phyloP scores from a whole-genome alignment of 495 filamentous ascomycete genomes.

The Cercophora scortea region DNA sequence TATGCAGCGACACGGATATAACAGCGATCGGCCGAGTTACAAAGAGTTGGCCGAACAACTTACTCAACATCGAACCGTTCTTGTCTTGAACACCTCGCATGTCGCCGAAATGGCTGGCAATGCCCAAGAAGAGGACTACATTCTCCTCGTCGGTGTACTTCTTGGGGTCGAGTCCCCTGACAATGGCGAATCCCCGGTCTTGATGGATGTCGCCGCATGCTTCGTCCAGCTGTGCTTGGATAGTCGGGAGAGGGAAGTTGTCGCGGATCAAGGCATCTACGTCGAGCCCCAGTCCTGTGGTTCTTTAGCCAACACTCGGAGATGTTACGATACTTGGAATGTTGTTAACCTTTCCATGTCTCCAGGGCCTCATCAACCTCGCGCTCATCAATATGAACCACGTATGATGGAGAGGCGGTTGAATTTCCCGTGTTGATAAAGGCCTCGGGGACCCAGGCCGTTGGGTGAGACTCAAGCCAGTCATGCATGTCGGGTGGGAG shows the following conservation, averaged over 20 bases:
- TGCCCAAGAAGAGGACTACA: slow-evolving; percentile 39
- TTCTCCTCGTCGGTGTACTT: slow-evolving; percentile 39
- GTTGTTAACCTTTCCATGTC: slow-evolving; percentile 29
- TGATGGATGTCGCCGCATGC: slow-evolving; percentile 27
- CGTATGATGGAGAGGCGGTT: background rate
- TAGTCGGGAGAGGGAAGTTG: slow-evolving; percentile 32
- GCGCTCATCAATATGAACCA: slow-evolving; percentile 4
- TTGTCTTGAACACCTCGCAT: slow-evolving; percentile 41
- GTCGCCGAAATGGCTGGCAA: slow-evolving; percentile 44
- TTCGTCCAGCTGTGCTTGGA: slow-evolving; percentile 21
- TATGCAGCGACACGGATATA: too few relatives aligned
- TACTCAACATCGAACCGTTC: slow-evolving; percentile 40
- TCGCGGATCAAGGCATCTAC: slow-evolving; percentile 24
- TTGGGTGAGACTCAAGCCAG: slow-evolving; percentile 1
- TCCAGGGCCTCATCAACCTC: slow-evolving; percentile 11
- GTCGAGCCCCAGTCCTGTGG: slow-evolving; percentile 26
- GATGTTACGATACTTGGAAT: background rate
- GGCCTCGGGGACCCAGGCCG: slow-evolving; percentile 11
- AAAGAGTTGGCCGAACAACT: slow-evolving; percentile 3
- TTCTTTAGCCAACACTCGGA: slow-evolving; percentile 2
- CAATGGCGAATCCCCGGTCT: slow-evolving; percentile 39
- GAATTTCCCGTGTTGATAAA: background rate
- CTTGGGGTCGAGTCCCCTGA: slow-evolving; percentile 39
- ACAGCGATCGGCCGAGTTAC: too few relatives aligned
- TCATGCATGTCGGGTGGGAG: too few relatives aligned